These are phyloP conservation scores for Hymenoscyphus albidus DNA, from an alignment of 2,329 filamentous ascomycete species.

Conservation along the genomic window DNA sequence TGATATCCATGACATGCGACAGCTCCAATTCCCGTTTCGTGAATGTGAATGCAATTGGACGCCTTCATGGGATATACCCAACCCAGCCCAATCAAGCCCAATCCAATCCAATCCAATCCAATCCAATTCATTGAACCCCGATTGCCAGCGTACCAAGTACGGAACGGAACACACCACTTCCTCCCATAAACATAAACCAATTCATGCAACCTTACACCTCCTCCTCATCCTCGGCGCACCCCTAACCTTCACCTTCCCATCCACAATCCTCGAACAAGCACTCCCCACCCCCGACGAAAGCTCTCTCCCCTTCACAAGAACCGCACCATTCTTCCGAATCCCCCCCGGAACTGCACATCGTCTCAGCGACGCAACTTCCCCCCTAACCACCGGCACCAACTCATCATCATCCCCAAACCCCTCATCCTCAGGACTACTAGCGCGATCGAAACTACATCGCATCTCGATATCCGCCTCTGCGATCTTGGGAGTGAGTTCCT, in stretches of 20 bases:
- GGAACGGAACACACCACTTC: no score
- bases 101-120: no score
- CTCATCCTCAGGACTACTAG: slow-evolving; percentile 21
- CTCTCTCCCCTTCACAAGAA: slow-evolving; percentile 13
- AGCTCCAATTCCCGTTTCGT: no score
- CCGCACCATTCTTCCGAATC: slow-evolving; percentile 11
- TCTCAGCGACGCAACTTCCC: slow-evolving; percentile 21
- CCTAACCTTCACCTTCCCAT: slow-evolving; percentile 11
- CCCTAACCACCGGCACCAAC: slow-evolving; percentile 6
- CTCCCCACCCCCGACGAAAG: slow-evolving; percentile 14
- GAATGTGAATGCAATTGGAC: no score
- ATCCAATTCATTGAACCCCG: no score
- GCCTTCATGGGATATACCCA: no score
- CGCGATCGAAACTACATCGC: background rate
- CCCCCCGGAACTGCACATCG: slow-evolving; percentile 16
- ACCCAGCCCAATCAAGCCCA: no score
- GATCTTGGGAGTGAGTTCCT: background rate
- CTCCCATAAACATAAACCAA: no score
- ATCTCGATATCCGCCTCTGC: background rate
- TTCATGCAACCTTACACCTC: background rate
- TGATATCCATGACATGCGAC: no score
- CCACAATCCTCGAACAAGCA: background rate
- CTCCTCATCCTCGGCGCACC: slow-evolving; percentile 11
- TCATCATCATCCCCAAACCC: slow-evolving; percentile 25
- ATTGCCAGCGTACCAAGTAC: no score